Evolutionary conservation across 2,329 filamentous ascomycete genomes (phyloP).

Genomic region (Penicillium sp.): DNA sequence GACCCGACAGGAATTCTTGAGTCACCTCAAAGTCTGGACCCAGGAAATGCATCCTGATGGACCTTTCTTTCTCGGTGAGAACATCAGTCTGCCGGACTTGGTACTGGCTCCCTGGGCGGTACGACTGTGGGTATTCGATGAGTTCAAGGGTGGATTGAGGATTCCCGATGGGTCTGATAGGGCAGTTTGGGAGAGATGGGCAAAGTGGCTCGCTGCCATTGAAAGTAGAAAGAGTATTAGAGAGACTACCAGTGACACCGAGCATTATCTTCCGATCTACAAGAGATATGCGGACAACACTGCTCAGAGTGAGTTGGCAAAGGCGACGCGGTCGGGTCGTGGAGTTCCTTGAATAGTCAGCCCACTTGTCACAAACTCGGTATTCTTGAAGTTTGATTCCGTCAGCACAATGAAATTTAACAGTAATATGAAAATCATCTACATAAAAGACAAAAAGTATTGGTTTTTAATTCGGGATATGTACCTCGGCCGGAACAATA

Average conservation of each 20-base stretch:
- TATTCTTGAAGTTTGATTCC: background rate
- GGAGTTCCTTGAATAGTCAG: constrained; percentile 57
- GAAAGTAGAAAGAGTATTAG: constrained; percentile 62
- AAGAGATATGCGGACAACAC: constrained; percentile 67
- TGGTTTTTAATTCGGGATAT: background rate
- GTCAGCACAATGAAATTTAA: background rate
- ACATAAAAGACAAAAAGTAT: background rate
- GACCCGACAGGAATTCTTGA: constrained; percentile 60
- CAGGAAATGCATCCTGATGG: constrained; percentile 62
- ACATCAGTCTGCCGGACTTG: constrained; percentile 69
- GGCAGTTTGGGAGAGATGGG: constrained; percentile 65
- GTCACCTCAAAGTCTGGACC: constrained; percentile 61
- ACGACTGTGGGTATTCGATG: constrained; percentile 71
- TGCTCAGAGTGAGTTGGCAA: constrained; percentile 62
- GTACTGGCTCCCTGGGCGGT: constrained; percentile 73
- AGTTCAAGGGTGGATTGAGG: constrained; percentile 66
- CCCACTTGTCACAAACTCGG: background rate
- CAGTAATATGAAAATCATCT: background rate
- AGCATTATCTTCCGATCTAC: constrained; percentile 70
- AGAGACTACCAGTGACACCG: constrained; percentile 68
- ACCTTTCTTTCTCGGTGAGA: constrained; percentile 68
- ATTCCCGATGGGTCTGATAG: constrained; percentile 59
- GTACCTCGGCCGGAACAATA: constrained; percentile 10
- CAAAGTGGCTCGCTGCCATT: constrained; percentile 64
- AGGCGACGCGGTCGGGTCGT: constrained; percentile 64